Evolutionary conservation across 140 eudicot species (phyloP).

Genomic region (Flaveria floridana): DNA sequence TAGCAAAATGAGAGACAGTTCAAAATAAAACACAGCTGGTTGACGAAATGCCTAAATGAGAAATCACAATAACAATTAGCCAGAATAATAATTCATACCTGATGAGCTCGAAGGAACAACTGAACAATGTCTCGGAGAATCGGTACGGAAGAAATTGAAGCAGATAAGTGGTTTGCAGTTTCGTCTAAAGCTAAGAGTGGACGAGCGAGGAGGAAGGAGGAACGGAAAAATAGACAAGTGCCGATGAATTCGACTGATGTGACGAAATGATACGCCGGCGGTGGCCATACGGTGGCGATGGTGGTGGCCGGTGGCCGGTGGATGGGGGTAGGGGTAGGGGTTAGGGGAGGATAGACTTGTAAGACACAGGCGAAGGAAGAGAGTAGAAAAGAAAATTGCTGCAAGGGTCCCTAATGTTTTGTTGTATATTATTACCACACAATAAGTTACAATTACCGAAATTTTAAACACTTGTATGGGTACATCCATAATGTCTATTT

Average conservation of each 20-base stretch:
- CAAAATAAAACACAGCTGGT: constrained; percentile 14
- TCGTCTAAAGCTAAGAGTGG: constrained; percentile 31
- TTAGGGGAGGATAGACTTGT: constrained; percentile 20
- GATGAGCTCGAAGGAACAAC: constrained; percentile 28
- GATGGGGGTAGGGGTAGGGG: background rate
- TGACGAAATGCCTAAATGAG: constrained; percentile 30
- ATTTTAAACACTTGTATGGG: too few species aligned
- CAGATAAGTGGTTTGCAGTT: constrained; percentile 34
- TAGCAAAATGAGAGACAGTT: background rate
- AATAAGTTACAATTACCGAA: too few species aligned
- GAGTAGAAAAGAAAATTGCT: background rate
- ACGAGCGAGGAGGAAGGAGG: constrained; percentile 21
- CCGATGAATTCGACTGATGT: constrained; percentile 30
- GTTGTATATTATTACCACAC: too few species aligned
- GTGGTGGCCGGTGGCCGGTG: background rate
- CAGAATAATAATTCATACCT: constrained; percentile 22
- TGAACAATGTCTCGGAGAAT: constrained; percentile 23
- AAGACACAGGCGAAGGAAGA: constrained; percentile 3
- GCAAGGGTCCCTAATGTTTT: constrained; percentile 15
- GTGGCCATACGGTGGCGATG: constrained; percentile 19
- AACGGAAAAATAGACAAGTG: constrained; percentile 21
- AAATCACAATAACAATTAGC: constrained; percentile 24
- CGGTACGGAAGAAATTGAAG: constrained; percentile 19
- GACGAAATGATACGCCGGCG: constrained; percentile 34
- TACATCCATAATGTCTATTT: too few species aligned